Evolutionary conservation across 2,329 filamentous ascomycete species (phyloP), one percentile per base, ranked within the genome.

Genomic region (Cytospora schulzeri): DNA sequence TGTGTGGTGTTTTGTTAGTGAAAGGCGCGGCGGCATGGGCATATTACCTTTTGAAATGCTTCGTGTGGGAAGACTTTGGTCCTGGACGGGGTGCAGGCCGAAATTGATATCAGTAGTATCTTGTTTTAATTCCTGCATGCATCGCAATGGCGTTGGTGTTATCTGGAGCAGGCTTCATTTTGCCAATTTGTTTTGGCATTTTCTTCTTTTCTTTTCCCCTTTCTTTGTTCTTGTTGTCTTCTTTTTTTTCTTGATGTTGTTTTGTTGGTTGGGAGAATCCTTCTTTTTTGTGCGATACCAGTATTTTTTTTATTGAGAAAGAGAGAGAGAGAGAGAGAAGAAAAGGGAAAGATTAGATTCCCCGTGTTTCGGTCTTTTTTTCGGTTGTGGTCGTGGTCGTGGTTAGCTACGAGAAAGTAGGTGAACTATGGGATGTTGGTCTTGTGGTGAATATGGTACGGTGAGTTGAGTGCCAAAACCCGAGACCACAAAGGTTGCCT

Each of bases 111-210:
- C 15, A 56, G 33, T 41, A 62, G 60, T 62, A 62, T 29, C 55
- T 24, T 54, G 28, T 62, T 56, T 62, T 56, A 62, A 56, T 56
- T n/a, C n/a, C 38, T 62, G 52, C 60, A 62, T 62, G 60, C 60
- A 62, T 56, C 31, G 60, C 60, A n/a, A 62, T 62, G 60, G 60
- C 60, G 60, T 62, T 51, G 60, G 60, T 62, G 60, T 62, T 28
- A 24, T 22, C 28, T 61, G 60, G 60, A 62, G 52, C 60, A 62
- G 60, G 60, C 60, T 62, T 62, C 60, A 56, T 56, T n/a, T n/a
- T 50, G 60, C 60, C 60, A 22, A 22, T 56, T 35, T 50, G 24
- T 50, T 38, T 29, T 35, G 14, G 11, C 28, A 22, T n/a, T 29
- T 56, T 38, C 54, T 19, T 48, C n/a, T 56, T 35, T 56, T 41